phyloP scores from a whole-genome alignment of 805 yeast genomes.

The Candida broadrunensis region DNA sequence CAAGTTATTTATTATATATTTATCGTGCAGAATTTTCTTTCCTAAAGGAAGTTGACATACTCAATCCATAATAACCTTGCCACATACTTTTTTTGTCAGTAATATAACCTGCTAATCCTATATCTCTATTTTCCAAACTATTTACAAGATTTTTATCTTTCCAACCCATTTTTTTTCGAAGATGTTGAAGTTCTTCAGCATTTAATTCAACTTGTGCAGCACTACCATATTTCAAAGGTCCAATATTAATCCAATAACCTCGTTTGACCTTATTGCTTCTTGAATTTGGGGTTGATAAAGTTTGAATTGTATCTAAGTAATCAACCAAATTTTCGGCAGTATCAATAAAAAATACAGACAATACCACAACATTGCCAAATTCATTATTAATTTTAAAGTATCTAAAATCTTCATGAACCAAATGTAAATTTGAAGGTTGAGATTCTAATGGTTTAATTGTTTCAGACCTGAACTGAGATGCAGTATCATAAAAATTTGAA shows the following conservation, averaged over 20 bases:
- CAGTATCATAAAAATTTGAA: slow-evolving; percentile 12
- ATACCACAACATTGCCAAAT: slow-evolving; percentile 46
- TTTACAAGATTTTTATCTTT: slow-evolving; percentile 12
- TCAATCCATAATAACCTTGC: slow-evolving; percentile 75
- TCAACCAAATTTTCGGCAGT: slow-evolving; percentile 85
- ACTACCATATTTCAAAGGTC: slow-evolving; percentile 91
- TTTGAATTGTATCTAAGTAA: slow-evolving; percentile 64
- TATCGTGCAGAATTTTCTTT: slow-evolving; percentile 15
- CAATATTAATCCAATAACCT: slow-evolving; percentile 83
- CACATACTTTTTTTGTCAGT: slow-evolving; percentile 67
- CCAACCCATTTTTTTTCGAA: slow-evolving; percentile 68
- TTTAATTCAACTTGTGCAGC: slow-evolving; percentile 75
- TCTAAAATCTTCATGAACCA: slow-evolving; percentile 64
- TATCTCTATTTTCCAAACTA: slow-evolving; percentile 9
- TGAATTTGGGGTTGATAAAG: slow-evolving; percentile 8
- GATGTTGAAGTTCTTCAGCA: slow-evolving; percentile 59
- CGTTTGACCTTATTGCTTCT: slow-evolving; percentile 22
- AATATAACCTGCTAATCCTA: slow-evolving; percentile 53
- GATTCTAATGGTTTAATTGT: slow-evolving; percentile 18
- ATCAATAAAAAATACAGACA: slow-evolving; percentile 79
- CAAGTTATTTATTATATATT: not conserved
- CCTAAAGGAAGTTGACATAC: slow-evolving; percentile 50
- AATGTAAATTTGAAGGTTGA: slow-evolving; percentile 46
- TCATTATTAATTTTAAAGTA: slow-evolving; percentile 36
- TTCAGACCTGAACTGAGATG: slow-evolving; percentile 15